Base-by-base conservation (phyloP, 345 rosid species). In the Leavenworthia alabamica region DNA sequence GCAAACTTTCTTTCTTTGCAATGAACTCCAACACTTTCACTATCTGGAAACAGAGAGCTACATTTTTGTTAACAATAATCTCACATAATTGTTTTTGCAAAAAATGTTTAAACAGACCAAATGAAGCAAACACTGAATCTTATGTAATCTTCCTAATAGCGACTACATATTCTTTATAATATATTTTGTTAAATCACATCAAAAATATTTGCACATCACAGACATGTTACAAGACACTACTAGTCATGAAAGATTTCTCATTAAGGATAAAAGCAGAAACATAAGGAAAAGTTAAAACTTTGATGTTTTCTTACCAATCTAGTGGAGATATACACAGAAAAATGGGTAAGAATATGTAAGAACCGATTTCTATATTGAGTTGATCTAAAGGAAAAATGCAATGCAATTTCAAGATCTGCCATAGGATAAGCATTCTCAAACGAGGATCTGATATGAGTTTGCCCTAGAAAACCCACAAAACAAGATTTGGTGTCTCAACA, bases 1-100 rank as follows among this genome's bases (percentile, higher is more conserved):
- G 83, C 74, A 93, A 80, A 48, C 80, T 78, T 72, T 88, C 96
- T 66, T 89, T 93, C 81, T 85, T 84, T 14, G 84, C 92, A 73
- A 93, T 68, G 62, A 85, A 83, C 75, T 93, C 95, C 75, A 93
- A 65, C 27, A 86, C 97, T 71, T 79, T 78, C 41, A 80, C 78
- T 66, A 87, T 89, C 99, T 86, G 84, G 3, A 11, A 68, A 16
- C 60, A 64, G 15, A 26, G 10, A 66, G 27, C 27, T 4, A 69
- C 16, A 39, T 6, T 31, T 56, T 15, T 9, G 58, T 47, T 3
- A 60, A 32, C 31, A 47, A 15, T 6, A 16, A 44, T 20, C 54
- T 43, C 50, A 24, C 9, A 39, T 14, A 37, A 35, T 6, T 27
- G 4, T 28, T 14, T 53, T 26, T 3, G 45, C 26, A 53, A 43